Evolutionary conservation across 495 filamentous ascomycete species (phyloP).

Genomic region (Aspergillus coremiiformis): DNA sequence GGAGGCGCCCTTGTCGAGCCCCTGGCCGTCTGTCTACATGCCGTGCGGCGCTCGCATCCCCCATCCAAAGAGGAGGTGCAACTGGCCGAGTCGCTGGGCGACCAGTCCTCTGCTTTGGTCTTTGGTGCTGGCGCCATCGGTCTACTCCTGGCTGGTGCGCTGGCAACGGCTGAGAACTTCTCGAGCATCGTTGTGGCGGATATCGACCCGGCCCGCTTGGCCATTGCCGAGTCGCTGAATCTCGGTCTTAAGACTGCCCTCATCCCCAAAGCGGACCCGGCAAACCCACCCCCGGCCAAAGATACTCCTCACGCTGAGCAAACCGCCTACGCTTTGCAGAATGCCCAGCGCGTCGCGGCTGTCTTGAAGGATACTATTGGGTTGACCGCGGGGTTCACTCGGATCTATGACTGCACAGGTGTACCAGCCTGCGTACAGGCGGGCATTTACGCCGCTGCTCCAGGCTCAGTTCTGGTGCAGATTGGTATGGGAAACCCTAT

Average conservation of each 20-base stretch:
- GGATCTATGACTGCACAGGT: slow-evolving; percentile 87
- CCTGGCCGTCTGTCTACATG: slow-evolving; percentile 73
- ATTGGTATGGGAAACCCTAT: slow-evolving; percentile 93
- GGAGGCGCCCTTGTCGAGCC: slow-evolving; percentile 74
- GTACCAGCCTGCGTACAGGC: slow-evolving; percentile 82
- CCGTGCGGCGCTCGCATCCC: slow-evolving; percentile 53
- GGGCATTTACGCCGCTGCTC: slow-evolving; percentile 69
- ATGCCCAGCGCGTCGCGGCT: slow-evolving; percentile 38
- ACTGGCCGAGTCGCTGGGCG: slow-evolving; percentile 14
- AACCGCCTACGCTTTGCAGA: slow-evolving; percentile 30
- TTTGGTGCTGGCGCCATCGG: slow-evolving; percentile 81
- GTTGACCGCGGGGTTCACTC: slow-evolving; percentile 58
- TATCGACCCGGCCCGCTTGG: slow-evolving; percentile 63
- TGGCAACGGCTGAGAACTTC: slow-evolving; percentile 57
- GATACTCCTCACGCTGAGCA: slow-evolving; percentile 38
- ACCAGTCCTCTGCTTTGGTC: slow-evolving; percentile 53
- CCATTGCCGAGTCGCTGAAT: slow-evolving; percentile 61
- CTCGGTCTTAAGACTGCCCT: slow-evolving; percentile 58
- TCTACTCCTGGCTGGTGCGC: slow-evolving; percentile 55
- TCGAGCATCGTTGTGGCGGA: slow-evolving; percentile 73
- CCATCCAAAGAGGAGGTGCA: slow-evolving; percentile 27
- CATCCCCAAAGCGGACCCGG: slow-evolving; percentile 44
- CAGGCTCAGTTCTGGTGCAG: slow-evolving; percentile 78
- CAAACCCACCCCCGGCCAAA: slow-evolving; percentile 25
- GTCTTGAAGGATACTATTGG: slow-evolving; percentile 35